Conservation (phyloP, 2,329 filamentous ascomycete species). For the Ophiostoma himal-ulmi region DNA sequence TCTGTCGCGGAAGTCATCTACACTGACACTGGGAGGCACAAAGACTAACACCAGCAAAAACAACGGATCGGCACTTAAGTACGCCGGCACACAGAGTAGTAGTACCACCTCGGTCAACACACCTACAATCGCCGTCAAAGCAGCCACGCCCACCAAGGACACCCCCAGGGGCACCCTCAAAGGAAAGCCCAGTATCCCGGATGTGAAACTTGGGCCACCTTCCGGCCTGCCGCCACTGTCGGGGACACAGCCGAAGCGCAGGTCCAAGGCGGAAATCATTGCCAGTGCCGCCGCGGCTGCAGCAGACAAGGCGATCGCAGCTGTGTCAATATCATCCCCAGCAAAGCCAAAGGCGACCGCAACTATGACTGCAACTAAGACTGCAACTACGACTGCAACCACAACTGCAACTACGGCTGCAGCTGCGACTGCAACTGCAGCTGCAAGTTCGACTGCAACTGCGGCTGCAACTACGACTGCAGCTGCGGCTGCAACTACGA, state of each 20-base stretch:
- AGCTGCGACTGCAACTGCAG: not conserved
- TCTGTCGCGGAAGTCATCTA: constrained; percentile 17
- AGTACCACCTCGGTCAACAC: constrained; percentile 21
- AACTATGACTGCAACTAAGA: not conserved
- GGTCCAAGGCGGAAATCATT: not conserved
- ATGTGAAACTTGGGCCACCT: not conserved
- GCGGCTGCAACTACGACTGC: too few relatives aligned
- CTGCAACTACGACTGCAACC: too few relatives aligned
- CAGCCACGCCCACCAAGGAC: not conserved
- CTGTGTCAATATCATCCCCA: not conserved
- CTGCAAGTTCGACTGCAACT: too few relatives aligned
- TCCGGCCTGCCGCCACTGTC: constrained; percentile 1
- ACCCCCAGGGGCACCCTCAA: too few relatives aligned
- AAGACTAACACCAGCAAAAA: not conserved
- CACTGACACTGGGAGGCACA: constrained; percentile 1
- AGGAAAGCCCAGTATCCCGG: not conserved
- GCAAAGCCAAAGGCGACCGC: not conserved
- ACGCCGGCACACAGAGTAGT: not conserved
- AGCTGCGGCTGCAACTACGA: too few relatives aligned
- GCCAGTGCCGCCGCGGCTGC: constrained; percentile 3
- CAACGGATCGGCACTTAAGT: not conserved
- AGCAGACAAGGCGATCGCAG: constrained; percentile 8
- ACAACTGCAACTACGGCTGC: too few relatives aligned
- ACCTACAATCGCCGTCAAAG: not conserved
- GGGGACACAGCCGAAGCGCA: not conserved